Conservation (phyloP, 106 monocot species). For the Dioscorea alata region DNA sequence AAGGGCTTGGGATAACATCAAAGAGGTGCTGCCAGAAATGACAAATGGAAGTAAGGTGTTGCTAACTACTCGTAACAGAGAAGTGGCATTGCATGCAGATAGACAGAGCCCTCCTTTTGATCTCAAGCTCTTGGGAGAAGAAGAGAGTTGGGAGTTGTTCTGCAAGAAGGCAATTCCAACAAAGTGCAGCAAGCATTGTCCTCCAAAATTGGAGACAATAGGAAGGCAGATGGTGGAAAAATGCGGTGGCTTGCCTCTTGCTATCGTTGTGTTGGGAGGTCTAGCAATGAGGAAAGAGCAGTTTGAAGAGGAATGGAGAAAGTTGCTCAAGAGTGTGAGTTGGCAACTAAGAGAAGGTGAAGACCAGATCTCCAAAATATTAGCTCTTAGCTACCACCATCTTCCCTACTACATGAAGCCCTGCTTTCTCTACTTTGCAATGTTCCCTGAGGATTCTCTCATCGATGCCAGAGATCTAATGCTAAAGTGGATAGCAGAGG, state of each 20-base stretch:
- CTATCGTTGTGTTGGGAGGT: constrained; percentile 10
- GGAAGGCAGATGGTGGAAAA: constrained; percentile 6
- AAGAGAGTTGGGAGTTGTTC: constrained; percentile 11
- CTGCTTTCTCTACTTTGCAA: constrained; percentile 10
- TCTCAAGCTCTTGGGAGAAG: neutral
- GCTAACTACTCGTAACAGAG: constrained; percentile 2
- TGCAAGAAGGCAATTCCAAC: neutral
- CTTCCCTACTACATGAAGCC: constrained; percentile 9
- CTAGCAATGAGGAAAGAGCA: neutral
- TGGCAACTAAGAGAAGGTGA: neutral
- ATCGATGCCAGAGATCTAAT: neutral
- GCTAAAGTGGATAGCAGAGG: constrained; percentile 7
- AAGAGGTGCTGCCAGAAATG: neutral
- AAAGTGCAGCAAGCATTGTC: neutral
- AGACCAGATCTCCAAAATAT: neutral
- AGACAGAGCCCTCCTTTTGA: neutral
- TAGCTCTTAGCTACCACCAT: constrained; percentile 17
- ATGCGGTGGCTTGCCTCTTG: neutral
- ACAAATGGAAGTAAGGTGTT: neutral
- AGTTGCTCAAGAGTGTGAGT: neutral
- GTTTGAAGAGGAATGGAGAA: neutral
- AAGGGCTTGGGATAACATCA: neutral
- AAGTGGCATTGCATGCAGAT: neutral
- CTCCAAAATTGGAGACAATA: neutral
- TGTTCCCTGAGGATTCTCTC: constrained; percentile 6